Conservation (phyloP, 192 early-diverging fungal genomes). For the Backusella australiensis region DNA sequence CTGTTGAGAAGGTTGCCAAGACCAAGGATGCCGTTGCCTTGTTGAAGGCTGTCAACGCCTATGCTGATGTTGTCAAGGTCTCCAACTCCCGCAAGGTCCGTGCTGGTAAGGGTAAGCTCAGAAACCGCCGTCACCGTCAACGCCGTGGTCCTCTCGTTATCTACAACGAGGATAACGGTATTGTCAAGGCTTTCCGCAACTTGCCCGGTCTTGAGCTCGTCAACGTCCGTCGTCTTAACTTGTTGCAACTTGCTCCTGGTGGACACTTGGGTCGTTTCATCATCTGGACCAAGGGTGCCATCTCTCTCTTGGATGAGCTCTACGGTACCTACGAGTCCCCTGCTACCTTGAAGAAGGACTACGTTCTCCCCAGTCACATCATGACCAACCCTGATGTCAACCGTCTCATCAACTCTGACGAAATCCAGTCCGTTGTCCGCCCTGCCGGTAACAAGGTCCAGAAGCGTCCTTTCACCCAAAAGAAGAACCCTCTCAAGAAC, state of each 20-base stretch:
- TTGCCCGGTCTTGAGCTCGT: constrained; percentile 99
- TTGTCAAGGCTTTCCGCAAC: constrained; percentile 97
- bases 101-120: constrained; percentile 96
- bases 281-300: constrained; percentile 97
- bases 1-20: constrained; percentile 86
- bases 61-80: constrained; percentile 94
- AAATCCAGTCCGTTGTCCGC: constrained; percentile 93
- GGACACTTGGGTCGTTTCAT: constrained; percentile 99
- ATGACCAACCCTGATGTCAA: constrained; percentile 94
- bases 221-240: constrained; percentile 74
- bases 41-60: constrained; percentile 92
- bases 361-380: constrained; percentile 79
- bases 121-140: constrained; percentile 97
- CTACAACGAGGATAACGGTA: constrained; percentile 94
- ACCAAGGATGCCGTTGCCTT: constrained; percentile 93
- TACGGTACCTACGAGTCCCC: constrained; percentile 85
- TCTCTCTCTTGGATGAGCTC: constrained; percentile 88
- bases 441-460: constrained; percentile 74
- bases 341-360: constrained; percentile 88
- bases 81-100: constrained; percentile 94
- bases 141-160: constrained; percentile 97
- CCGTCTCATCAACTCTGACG: constrained; percentile 94
- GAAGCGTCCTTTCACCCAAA: constrained; percentile 94
- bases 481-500: constrained; percentile 99
- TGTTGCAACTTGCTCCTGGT: too few relatives aligned